A percentile compares a stretch with the other conserved stretches of the same genome.
Evolutionary conservation across 2,329 filamentous ascomycete genomes (phyloP).

Genomic region (Arthrobotrys iridis): DNA sequence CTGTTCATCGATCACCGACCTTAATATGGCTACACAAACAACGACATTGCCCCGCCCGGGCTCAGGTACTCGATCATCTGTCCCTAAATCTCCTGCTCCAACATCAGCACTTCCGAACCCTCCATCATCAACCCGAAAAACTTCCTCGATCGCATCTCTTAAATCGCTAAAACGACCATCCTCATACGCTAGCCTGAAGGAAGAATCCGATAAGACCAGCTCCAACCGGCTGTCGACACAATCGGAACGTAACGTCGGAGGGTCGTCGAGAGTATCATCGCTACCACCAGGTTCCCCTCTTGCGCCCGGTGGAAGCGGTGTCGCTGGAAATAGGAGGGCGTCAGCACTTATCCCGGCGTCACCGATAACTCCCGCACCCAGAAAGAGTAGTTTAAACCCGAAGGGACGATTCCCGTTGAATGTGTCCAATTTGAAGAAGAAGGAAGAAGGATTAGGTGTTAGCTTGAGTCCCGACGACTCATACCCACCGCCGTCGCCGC

Average conservation of each 20-base stretch:
- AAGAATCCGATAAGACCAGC: slow-evolving; percentile 37
- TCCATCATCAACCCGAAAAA: slow-evolving; percentile 31
- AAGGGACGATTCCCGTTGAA: slow-evolving; percentile 50
- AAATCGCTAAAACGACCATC: slow-evolving; percentile 52
- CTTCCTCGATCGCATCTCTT: slow-evolving; percentile 32
- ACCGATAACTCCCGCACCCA: slow-evolving; percentile 24
- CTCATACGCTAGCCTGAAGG: slow-evolving; percentile 43
- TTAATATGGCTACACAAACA: slow-evolving; percentile 49
- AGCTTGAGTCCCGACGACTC: slow-evolving; percentile 44
- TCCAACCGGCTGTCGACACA: slow-evolving; percentile 43
- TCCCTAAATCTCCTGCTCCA: slow-evolving; percentile 42
- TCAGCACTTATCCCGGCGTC: slow-evolving; percentile 38
- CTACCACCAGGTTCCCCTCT: slow-evolving; percentile 41
- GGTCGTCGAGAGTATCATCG: slow-evolving; percentile 38
- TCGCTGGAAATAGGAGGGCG: slow-evolving; percentile 44
- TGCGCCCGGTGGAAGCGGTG: slow-evolving; percentile 48
- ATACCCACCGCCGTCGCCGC: slow-evolving; percentile 35
- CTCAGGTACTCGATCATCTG: slow-evolving; percentile 34
- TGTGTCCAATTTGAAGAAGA: slow-evolving; percentile 39
- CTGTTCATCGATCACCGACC: background rate
- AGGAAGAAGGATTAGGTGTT: slow-evolving; percentile 39
- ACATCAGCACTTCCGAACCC: slow-evolving; percentile 36
- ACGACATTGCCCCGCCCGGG: slow-evolving; percentile 52
- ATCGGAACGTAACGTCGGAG: slow-evolving; percentile 42
- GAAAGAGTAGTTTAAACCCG: slow-evolving; percentile 51